phyloP scores from a whole-genome alignment of 768 basidiomycete genomes.

The Russula sp. region DNA sequence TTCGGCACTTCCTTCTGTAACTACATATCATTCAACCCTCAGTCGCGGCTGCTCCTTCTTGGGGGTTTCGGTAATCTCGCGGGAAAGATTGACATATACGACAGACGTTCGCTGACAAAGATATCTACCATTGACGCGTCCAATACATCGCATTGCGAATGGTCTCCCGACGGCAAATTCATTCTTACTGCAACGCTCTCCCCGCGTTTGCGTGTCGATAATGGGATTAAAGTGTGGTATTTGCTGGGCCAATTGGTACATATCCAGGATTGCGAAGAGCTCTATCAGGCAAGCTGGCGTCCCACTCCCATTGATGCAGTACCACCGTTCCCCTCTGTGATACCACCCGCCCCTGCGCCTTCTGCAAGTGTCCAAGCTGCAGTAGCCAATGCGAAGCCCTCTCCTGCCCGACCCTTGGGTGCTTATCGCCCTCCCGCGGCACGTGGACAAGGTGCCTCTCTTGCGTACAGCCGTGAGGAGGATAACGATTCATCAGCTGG shows the following conservation, averaged over 20 bases:
- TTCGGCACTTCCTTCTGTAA: slow-evolving; percentile 89
- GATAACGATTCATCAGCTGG: slow-evolving; percentile 59
- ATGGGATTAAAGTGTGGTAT: slow-evolving; percentile 95
- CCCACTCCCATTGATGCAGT: slow-evolving; percentile 62
- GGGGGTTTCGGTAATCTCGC: slow-evolving; percentile 97
- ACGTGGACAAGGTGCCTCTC: slow-evolving; percentile 80
- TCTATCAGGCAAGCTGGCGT: slow-evolving; percentile 86
- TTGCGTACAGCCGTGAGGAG: slow-evolving; percentile 88
- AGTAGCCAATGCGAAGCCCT: slow-evolving; percentile 48
- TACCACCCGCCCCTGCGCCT: slow-evolving; percentile 67
- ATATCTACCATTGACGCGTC: slow-evolving; percentile 79
- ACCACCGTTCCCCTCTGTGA: slow-evolving; percentile 56
- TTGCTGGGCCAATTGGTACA: slow-evolving; percentile 86
- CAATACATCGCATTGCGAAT: slow-evolving; percentile 91
- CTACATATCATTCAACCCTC: slow-evolving; percentile 91
- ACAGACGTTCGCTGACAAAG: slow-evolving; percentile 79
- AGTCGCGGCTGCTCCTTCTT: slow-evolving; percentile 79
- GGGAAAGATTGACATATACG: slow-evolving; percentile 88
- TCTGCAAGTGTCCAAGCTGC: slow-evolving; percentile 48
- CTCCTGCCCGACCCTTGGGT: slow-evolving; percentile 62
- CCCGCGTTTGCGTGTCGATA: slow-evolving; percentile 92
- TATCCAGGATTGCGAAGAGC: slow-evolving; percentile 73
- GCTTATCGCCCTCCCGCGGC: slow-evolving; percentile 94
- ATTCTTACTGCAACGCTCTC: slow-evolving; percentile 94
- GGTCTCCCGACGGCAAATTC: slow-evolving; percentile 91